A percentile compares a stretch with the other conserved stretches of the same genome.
Conservation (phyloP, 139 green algal genomes). For the Micromonas commoda region DNA sequence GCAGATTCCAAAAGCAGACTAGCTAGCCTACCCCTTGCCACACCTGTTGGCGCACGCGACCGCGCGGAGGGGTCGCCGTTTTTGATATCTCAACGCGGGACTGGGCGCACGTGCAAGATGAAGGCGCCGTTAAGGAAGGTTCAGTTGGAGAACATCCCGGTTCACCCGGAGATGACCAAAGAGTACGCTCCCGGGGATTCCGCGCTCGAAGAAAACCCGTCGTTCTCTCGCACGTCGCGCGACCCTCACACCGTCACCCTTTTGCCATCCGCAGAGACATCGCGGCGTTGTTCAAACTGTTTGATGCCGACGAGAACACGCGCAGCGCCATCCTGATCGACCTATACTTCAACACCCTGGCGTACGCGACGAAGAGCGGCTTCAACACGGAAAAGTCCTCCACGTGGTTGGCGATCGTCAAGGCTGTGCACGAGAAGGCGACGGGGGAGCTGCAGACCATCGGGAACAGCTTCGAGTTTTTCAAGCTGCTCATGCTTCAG, state of each 20-base stretch:
- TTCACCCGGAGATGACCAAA: neutral
- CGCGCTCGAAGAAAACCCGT: too few relatives aligned
- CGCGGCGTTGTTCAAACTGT: neutral
- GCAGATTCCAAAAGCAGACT: too few relatives aligned
- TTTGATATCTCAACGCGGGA: too few relatives aligned
- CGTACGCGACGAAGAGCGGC: neutral
- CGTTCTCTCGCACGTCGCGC: neutral
- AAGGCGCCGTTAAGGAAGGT: neutral
- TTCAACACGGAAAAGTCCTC: conserved; percentile 53
- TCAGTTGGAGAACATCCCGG: neutral
- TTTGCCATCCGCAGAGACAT: neutral
- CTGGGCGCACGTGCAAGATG: too few relatives aligned
- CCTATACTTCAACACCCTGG: neutral
- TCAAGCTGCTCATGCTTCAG: conserved; percentile 48
- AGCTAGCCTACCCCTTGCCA: too few relatives aligned
- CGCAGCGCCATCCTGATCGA: neutral
- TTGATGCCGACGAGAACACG: neutral
- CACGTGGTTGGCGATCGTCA: conserved; percentile 53
- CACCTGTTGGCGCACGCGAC: too few relatives aligned
- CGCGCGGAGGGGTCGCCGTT: neutral
- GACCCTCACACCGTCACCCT: neutral
- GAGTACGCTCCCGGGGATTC: too few relatives aligned
- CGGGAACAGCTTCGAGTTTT: conserved; percentile 47
- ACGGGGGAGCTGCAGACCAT: conserved; percentile 40
- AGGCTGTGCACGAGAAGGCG: conserved; percentile 40